Percentiles rank a stretch among this genome's conserved stretches.
Evolutionary conservation across 495 filamentous ascomycete species (phyloP).

Genomic region (Umbilicaria muhlenbergii): DNA sequence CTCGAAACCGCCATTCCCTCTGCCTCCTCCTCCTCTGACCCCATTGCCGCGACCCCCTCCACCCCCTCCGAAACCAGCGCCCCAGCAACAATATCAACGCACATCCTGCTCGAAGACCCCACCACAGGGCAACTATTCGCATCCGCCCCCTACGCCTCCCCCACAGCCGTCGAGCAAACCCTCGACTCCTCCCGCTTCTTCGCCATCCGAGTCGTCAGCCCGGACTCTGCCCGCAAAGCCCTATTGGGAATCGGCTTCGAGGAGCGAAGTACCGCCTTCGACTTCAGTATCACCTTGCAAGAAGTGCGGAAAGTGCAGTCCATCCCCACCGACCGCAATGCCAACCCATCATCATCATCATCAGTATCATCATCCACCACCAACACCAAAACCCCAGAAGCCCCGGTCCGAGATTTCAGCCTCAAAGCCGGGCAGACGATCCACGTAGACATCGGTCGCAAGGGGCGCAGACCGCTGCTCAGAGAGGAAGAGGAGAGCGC

Average conservation of each 20-base stretch:
- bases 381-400: too few species aligned
- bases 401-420: slow-evolving; percentile 39
- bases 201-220: slow-evolving; percentile 55
- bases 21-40: slow-evolving; percentile 9
- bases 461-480: slow-evolving; percentile 6
- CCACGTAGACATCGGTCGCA: slow-evolving; percentile 50
- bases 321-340: too few species aligned
- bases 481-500: slow-evolving; percentile 7
- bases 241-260: slow-evolving; percentile 73
- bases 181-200: slow-evolving; percentile 67
- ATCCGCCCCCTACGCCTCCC: slow-evolving; percentile 51
- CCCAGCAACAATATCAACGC: slow-evolving; percentile 42
- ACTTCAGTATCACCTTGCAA: slow-evolving; percentile 66
- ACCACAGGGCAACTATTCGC: slow-evolving; percentile 59
- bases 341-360: too few species aligned
- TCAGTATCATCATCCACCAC: too few species aligned
- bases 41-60: too few species aligned
- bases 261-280: slow-evolving; percentile 67
- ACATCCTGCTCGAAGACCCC: slow-evolving; percentile 62
- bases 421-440: slow-evolving; percentile 79
- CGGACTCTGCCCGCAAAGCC: slow-evolving; percentile 48
- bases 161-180: slow-evolving; percentile 49
- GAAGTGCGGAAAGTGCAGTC: slow-evolving; percentile 48
- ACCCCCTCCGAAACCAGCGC: slow-evolving; percentile 7
- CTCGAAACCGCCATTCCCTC: slow-evolving; percentile 51